Base-by-base conservation (phyloP, 371 early-diverging fungal genomes). In the Lichtheimia hyalospora region DNA sequence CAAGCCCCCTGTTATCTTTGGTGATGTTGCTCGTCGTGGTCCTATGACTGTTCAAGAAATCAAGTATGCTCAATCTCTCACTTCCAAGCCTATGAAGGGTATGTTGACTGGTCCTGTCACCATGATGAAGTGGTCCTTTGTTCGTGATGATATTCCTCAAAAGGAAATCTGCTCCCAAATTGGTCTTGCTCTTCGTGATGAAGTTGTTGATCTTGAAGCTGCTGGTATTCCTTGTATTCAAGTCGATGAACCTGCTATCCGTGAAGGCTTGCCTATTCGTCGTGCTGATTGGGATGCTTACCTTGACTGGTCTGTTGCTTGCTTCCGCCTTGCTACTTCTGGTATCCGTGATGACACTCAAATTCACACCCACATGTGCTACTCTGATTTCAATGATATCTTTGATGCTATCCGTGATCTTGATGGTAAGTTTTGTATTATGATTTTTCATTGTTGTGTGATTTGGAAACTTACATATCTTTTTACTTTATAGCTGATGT, bases 331-430 rank as follows among this genome's bases (percentile, higher is more conserved):
- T 57, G 84, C 96, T 60, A 92, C 93, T 57, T 81, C 91, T 57
- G 94, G 92, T 64, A 97, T 98, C 54, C 69, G 77, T 27, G 87
- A 94, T 70, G 84, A 84, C 27, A 96, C 96, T 58, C 95, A 97
- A 83, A 95, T 97, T 78, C 98, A 97, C 87, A 89, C 96, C 60
- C 95, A 95, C 77, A 92, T 92, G 84, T 97, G 97, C 86, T 97
- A 97, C 91, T 91, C 92, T 74, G 97, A 97, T 81, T 97, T 97
- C 80, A 93, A 97, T 75, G 97, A 96, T 80, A 97, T 97, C 78
- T 92, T 97, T 81, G 84, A 84, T 55, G 88, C 96, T 43, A 96
- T 97, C 79, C 78, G 86, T 63, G 86, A 84, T 71, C 74, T 93
- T 74, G 96, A 96, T 84, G 71, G 66, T 65, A 70, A 25, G 60